Evolutionary conservation across 768 basidiomycete species (phyloP).

Genomic region (Coprinopsis sp.): DNA sequence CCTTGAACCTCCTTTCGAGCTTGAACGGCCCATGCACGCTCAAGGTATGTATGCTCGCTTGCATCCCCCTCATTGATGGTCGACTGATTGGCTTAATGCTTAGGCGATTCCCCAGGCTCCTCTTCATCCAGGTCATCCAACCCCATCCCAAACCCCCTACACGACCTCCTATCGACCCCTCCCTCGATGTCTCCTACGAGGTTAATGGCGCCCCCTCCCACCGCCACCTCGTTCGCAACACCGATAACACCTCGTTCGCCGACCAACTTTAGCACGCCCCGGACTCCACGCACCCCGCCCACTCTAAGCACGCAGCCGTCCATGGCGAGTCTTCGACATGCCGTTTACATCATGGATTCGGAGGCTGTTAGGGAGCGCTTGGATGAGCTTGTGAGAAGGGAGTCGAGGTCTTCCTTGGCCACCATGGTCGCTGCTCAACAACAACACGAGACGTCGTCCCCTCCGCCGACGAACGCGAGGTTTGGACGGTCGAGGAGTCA

Average conservation of each 20-base stretch:
- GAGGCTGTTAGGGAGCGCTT: constrained; percentile 6
- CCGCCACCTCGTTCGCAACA: no score
- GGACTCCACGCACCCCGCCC: background rate
- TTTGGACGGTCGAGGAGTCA: constrained; percentile 1
- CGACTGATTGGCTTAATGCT: background rate
- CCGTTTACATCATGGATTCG: constrained; percentile 7
- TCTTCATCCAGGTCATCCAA: background rate
- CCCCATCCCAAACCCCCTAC: background rate
- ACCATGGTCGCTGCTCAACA: background rate
- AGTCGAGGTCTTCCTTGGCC: background rate
- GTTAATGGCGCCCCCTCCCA: no score
- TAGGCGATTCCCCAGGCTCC: background rate
- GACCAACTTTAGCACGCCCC: background rate
- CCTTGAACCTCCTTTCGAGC: background rate
- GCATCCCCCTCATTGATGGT: background rate
- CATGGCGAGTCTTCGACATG: background rate
- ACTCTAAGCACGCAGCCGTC: background rate
- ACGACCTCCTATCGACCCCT: background rate
- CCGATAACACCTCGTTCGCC: no score
- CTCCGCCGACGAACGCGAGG: background rate
- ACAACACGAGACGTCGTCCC: background rate
- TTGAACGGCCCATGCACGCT: background rate
- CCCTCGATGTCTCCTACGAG: background rate
- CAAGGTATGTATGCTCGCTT: background rate
- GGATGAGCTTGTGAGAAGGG: constrained; percentile 2